A percentile compares a stretch with the other conserved stretches of the same genome.
Conservation (phyloP, 164 flowering plant species). For the Paratinospora sagittata region DNA sequence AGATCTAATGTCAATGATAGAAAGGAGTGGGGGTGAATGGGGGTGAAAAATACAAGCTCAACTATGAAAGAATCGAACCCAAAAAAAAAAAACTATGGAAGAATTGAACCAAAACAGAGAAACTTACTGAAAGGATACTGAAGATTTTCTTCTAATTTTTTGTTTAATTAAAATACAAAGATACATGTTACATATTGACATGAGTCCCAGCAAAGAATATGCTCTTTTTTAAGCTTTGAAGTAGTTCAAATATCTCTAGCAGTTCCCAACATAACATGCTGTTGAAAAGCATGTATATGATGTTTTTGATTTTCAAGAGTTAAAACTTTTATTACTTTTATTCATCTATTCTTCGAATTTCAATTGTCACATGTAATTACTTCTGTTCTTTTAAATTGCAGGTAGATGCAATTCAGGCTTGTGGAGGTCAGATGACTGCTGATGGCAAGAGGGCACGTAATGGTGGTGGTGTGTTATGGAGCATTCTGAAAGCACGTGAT, state of each 20-base stretch:
- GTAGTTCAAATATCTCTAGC: neutral
- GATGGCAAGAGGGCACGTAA: constrained; percentile 61
- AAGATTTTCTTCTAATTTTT: too few relatives aligned
- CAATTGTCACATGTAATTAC: neutral
- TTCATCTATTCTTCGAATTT: neutral
- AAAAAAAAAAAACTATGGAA: too few relatives aligned
- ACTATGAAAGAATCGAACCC: too few relatives aligned
- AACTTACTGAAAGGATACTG: too few relatives aligned
- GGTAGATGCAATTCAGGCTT: constrained; percentile 86
- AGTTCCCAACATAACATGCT: neutral
- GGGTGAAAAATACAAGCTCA: too few relatives aligned
- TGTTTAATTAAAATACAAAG: too few relatives aligned
- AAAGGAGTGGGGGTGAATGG: too few relatives aligned
- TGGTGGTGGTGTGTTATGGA: constrained; percentile 91
- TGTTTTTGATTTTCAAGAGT: neutral
- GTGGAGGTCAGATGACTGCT: constrained; percentile 94
- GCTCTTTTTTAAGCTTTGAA: neutral
- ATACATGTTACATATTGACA: neutral
- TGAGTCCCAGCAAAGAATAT: neutral
- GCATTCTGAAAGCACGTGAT: constrained; percentile 72
- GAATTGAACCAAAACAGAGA: too few relatives aligned
- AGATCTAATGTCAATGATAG: too few relatives aligned
- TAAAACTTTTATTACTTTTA: neutral
- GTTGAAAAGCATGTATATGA: neutral
- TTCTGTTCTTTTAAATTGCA: constrained; percentile 26